A percentile compares a stretch with the other conserved stretches of the same genome.
phyloP scores from a whole-genome alignment of 768 basidiomycete genomes.

The Leccinum pellstonianum region DNA sequence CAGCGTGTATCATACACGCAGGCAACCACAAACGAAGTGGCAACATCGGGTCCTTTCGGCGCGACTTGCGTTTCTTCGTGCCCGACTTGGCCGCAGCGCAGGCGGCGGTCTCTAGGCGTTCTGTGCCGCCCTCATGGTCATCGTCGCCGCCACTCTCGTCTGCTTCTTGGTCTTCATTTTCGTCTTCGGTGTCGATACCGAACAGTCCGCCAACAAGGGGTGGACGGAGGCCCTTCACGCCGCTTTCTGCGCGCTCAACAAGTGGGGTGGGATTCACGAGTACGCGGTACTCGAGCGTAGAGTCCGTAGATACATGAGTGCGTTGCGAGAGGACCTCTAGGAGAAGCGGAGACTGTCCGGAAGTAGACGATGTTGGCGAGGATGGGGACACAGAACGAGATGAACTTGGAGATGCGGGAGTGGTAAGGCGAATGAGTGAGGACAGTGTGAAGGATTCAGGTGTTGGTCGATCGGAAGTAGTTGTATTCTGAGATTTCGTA shows the following conservation, averaged over 20 bases:
- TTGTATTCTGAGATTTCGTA: slow-evolving; percentile 2
- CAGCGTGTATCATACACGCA: slow-evolving; percentile 69
- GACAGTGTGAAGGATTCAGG: slow-evolving; percentile 14
- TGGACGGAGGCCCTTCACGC: slow-evolving; percentile 61
- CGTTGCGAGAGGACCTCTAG: slow-evolving; percentile 66
- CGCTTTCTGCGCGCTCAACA: slow-evolving; percentile 61
- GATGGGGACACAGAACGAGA: slow-evolving; percentile 2
- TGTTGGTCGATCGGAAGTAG: not conserved
- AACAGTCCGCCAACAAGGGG: slow-evolving; percentile 37
- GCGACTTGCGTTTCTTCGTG: slow-evolving; percentile 25
- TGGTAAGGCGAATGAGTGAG: slow-evolving; percentile 17
- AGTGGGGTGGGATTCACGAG: slow-evolving; percentile 69
- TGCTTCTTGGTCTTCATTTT: slow-evolving; percentile 43
- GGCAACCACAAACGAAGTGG: slow-evolving; percentile 79
- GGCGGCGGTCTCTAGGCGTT: slow-evolving; percentile 29
- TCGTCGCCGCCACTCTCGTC: slow-evolving; percentile 46
- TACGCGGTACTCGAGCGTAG: slow-evolving; percentile 74
- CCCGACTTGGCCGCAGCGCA: slow-evolving; percentile 18
- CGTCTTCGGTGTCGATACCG: slow-evolving; percentile 46
- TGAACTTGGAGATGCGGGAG: not conserved
- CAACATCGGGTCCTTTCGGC: slow-evolving; percentile 41
- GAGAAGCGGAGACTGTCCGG: slow-evolving; percentile 44
- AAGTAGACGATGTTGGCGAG: slow-evolving; percentile 26
- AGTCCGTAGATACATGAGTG: slow-evolving; percentile 68
- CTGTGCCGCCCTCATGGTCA: not conserved